Evolutionary conservation across 2,329 filamentous ascomycete genomes (phyloP), one percentile per base, ranked within the genome.

Genomic region (Calonectria hongkongensis): DNA sequence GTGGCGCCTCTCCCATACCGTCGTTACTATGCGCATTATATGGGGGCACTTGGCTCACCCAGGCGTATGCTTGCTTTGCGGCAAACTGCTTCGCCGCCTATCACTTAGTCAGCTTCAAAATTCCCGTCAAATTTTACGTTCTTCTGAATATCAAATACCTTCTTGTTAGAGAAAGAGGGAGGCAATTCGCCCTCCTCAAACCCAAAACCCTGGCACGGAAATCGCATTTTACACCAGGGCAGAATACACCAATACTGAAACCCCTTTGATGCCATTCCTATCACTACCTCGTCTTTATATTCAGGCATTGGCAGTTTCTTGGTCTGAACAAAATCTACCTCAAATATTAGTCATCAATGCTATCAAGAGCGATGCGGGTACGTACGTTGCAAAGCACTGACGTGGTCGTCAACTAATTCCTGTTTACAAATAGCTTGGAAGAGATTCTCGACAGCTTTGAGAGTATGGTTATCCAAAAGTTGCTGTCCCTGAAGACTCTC

Each of bases 161-260:
- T 54, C 33, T 54, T 54, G 4, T 27, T 33, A 3, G 50, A 33
- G 18, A 54, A 54, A n/a, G 50, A 54, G 12, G 50, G 50, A n/a
- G 50, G 50, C 4, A 15, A 4, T 54, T 54, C 28, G 9, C 50
- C 50, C 3, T 3, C 16, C 9, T 36, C 18, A 13, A 54, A 54
- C 16, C 50, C 50, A 33, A 4, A 54, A 8, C 50, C 50, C 2
- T 36, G 28, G 18, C 50, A 4, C 5, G 50, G 50, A 18, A 54
- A 54, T 18, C 21, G 7, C 50, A 54, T 36, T 6, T 54, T 36
- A 7, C 50, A 54, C 50, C 50, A 54, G 1, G 50, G 50, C 16
- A 54, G 50, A 36, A 54, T 54, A 18, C 50, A 54, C 16, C n/a
- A 18, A 18, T 33, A 54, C 18, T 54, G 50, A 36, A 54, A 54